A percentile compares a stretch with the other conserved stretches of the same genome.
These are phyloP conservation scores for Colletotrichum trifolii DNA, from an alignment of 2,329 filamentous ascomycete species.

Conservation along the genomic window DNA sequence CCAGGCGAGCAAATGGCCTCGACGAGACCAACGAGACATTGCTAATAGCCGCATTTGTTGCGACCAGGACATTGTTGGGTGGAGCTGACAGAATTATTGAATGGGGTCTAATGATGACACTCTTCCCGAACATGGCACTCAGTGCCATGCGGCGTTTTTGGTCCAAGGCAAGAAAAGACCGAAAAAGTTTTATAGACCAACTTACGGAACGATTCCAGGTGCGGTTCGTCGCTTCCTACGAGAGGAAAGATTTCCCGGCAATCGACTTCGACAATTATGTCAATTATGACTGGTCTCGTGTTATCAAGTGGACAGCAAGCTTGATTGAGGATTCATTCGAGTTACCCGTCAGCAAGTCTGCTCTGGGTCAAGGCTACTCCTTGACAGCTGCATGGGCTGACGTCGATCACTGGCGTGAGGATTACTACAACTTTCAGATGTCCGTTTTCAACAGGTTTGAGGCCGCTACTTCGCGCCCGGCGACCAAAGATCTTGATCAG, in stretches of 20 bases:
- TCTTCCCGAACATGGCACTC: constrained; percentile 66
- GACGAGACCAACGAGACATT: constrained; percentile 36
- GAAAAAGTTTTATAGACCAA: constrained; percentile 64
- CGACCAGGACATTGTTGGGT: constrained; percentile 67
- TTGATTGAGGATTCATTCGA: constrained; percentile 50
- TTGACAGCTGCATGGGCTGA: constrained; percentile 50
- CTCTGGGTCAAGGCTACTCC: constrained; percentile 56
- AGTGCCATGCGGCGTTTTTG: constrained; percentile 66
- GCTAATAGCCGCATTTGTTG: constrained; percentile 68
- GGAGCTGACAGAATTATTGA: constrained; percentile 70
- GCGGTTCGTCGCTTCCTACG: constrained; percentile 74
- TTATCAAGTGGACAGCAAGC: constrained; percentile 72
- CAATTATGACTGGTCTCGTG: constrained; percentile 74
- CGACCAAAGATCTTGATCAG: constrained; percentile 48
- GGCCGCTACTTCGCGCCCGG: constrained; percentile 61
- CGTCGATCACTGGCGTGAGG: constrained; percentile 62
- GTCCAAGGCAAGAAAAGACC: constrained; percentile 61
- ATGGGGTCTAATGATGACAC: constrained; percentile 67
- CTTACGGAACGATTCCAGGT: constrained; percentile 73
- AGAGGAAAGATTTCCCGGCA: constrained; percentile 67
- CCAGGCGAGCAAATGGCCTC: constrained; percentile 19
- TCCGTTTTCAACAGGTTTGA: constrained; percentile 69
- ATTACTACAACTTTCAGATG: constrained; percentile 64
- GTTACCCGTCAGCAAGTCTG: constrained; percentile 59
- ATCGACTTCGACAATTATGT: constrained; percentile 73